Evolutionary conservation across 345 rosid genomes (phyloP).

Genomic region (Eucalyptus viminalis): DNA sequence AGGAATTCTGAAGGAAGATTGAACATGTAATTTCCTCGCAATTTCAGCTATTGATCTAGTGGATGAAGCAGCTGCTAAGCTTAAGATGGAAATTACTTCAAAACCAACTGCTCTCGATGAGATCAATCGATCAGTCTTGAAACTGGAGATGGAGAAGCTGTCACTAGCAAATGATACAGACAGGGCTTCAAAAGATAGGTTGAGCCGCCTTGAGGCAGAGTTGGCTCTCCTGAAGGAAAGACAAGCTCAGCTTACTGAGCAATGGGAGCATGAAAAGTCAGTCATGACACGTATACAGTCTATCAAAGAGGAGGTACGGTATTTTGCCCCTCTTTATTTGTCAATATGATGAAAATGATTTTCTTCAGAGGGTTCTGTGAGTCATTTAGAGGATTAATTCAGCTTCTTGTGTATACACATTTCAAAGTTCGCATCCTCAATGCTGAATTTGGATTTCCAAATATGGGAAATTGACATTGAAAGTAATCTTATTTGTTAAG

Average conservation of each 20-base stretch:
- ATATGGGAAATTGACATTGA: background rate
- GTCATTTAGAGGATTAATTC: background rate
- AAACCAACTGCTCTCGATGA: constrained; percentile 98
- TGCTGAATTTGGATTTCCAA: background rate
- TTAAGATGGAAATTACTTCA: constrained; percentile 99
- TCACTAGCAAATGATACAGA: constrained; percentile 91
- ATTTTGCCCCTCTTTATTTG: background rate
- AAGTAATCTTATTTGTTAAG: background rate
- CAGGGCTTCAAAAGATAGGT: constrained; percentile 86
- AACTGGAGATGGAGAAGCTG: constrained; percentile 96
- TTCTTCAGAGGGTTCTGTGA: background rate
- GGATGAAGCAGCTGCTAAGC: constrained; percentile 98
- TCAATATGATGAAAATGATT: background rate
- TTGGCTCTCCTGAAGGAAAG: constrained; percentile 59
- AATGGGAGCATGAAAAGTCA: constrained; percentile 98
- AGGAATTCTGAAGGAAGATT: background rate
- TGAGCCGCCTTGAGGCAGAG: constrained; percentile 80
- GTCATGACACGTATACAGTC: constrained; percentile 96
- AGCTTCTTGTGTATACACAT: background rate
- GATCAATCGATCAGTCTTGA: constrained; percentile 83
- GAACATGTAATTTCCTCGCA: background rate
- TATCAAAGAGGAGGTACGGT: constrained; percentile 79
- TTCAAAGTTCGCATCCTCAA: background rate
- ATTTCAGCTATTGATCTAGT: constrained; percentile 93
- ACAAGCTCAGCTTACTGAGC: constrained; percentile 79